Evolutionary conservation across 2,329 filamentous ascomycete genomes (phyloP).

Genomic region (Lasiodiplodia sp.): DNA sequence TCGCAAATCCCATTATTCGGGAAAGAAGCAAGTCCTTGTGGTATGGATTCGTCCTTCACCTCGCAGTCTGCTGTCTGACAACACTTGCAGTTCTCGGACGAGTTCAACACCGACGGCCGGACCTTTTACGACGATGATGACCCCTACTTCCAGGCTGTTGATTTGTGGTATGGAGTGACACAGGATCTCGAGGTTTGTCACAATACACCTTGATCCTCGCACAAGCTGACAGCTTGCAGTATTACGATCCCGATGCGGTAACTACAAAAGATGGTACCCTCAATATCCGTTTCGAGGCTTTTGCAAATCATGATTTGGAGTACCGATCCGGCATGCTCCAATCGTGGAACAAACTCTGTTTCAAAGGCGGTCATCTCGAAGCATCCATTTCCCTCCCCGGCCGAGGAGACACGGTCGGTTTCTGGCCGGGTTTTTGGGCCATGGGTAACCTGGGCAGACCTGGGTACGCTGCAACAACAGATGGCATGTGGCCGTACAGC

Average conservation of each 20-base stretch:
- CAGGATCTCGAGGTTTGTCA: conserved; percentile 67
- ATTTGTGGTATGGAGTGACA: conserved; percentile 77
- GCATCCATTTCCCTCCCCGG: conserved; percentile 75
- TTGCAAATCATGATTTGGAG: conserved; percentile 69
- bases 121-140: conserved; percentile 77
- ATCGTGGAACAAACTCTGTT: conserved; percentile 77
- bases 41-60: conserved; percentile 43
- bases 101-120: conserved; percentile 72
- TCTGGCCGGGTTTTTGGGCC: conserved; percentile 79
- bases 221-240: conserved; percentile 51
- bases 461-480: conserved; percentile 73
- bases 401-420: conserved; percentile 69
- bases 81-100: conserved; percentile 68
- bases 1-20: conserved; percentile 62
- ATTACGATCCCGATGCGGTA: conserved; percentile 74
- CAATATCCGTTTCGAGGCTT: conserved; percentile 70
- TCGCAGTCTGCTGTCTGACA: conserved; percentile 23
- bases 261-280: conserved; percentile 69
- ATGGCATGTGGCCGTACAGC: conserved; percentile 78
- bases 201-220: neutral
- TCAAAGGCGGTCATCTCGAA: conserved; percentile 74
- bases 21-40: conserved; percentile 68
- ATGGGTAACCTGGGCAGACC: conserved; percentile 77
- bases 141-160: conserved; percentile 71
- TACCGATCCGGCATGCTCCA: conserved; percentile 78